Percentiles rank a stretch among this genome's conserved stretches.
These are phyloP conservation scores for Cyberlindnera galapagoensis DNA, from an alignment of 805 yeast genomes.

Conservation along the genomic window DNA sequence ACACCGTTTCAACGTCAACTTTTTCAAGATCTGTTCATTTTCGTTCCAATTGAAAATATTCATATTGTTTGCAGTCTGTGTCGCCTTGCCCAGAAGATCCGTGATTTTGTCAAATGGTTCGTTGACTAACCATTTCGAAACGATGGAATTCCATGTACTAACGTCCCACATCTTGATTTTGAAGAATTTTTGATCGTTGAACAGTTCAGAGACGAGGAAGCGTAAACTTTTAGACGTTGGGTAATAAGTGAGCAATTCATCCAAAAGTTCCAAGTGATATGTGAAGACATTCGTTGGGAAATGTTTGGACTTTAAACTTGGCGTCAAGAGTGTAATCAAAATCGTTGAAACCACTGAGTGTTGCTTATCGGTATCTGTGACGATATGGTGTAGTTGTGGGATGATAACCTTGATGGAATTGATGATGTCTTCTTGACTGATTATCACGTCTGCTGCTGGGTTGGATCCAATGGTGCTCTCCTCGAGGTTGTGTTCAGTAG, in stretches of 20 bases:
- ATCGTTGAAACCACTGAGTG: constrained; percentile 43
- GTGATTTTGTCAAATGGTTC: constrained; percentile 51
- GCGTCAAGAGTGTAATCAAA: constrained; percentile 44
- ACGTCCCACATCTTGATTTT: constrained; percentile 24
- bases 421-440: constrained; percentile 38
- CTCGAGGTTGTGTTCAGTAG: constrained; percentile 4
- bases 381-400: constrained; percentile 14
- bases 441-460: constrained; percentile 5
- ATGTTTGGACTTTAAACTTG: constrained; percentile 42
- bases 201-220: constrained; percentile 51
- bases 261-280: constrained; percentile 40
- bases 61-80: constrained; percentile 41
- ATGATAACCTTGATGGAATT: constrained; percentile 34
- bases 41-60: constrained; percentile 72
- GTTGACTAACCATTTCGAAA: constrained; percentile 55
- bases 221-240: constrained; percentile 55
- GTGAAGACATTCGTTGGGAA: constrained; percentile 32
- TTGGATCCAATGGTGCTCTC: constrained; percentile 17
- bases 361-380: constrained; percentile 58
- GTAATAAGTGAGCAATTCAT: constrained; percentile 20
- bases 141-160: constrained; percentile 46
- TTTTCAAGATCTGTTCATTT: constrained; percentile 40
- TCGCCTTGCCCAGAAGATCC: constrained; percentile 38
- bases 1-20: constrained; percentile 52
- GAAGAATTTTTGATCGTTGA: constrained; percentile 58